Evolutionary conservation across 164 flowering plant genomes (phyloP).

Genomic region (Vitis rupestris): DNA sequence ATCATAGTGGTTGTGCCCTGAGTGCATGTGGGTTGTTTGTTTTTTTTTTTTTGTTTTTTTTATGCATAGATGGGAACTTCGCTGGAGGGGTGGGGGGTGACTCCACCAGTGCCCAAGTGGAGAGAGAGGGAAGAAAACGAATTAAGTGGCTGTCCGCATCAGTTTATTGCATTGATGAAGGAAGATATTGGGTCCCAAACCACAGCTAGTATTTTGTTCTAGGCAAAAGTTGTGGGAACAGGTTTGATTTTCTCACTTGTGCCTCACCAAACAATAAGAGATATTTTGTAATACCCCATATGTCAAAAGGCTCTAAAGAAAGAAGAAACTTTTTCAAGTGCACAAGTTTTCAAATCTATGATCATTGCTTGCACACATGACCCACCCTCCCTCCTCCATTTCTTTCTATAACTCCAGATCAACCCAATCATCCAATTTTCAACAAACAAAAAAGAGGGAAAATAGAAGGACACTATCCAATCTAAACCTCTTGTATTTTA

Average conservation of each 20-base stretch:
- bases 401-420: neutral
- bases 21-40: too few relatives aligned
- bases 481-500: conserved; percentile 10
- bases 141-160: conserved; percentile 27
- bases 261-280: conserved; percentile 13
- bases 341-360: conserved; percentile 24
- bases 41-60: too few relatives aligned
- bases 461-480: conserved; percentile 20
- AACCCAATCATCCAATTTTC: conserved; percentile 6
- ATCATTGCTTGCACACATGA: conserved; percentile 8
- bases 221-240: conserved; percentile 26
- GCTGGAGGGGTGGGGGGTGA: neutral
- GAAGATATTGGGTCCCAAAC: conserved; percentile 19
- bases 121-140: neutral
- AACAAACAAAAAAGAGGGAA: conserved; percentile 5
- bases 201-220: conserved; percentile 1
- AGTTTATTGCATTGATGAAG: conserved; percentile 14
- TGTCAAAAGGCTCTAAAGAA: conserved; percentile 19
- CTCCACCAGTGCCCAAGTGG: neutral
- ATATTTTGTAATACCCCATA: neutral
- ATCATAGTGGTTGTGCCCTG: conserved; percentile 5
- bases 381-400: neutral
- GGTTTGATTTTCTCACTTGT: conserved; percentile 12
- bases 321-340: conserved; percentile 21
- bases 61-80: neutral